These are phyloP conservation scores for Pseudognaphalium luteoalbum DNA, from an alignment of 129 eudicot genomes.

Conservation along the genomic window DNA sequence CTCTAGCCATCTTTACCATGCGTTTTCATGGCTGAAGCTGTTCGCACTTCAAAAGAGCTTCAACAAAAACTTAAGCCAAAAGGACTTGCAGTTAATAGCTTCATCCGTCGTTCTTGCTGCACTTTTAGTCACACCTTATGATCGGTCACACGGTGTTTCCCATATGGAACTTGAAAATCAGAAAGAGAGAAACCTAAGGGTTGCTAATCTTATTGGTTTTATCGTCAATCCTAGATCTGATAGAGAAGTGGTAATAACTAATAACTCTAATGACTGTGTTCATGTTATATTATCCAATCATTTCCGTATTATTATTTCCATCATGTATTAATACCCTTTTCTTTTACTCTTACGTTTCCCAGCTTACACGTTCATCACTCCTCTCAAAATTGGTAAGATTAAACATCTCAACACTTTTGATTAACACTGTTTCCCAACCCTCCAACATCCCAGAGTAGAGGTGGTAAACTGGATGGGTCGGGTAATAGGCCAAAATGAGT, in stretches of 20 bases:
- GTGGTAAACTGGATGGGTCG: too few relatives aligned
- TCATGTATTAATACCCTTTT: too few relatives aligned
- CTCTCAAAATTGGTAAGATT: neutral
- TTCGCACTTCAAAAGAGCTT: neutral
- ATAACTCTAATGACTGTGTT: slow-evolving; percentile 29
- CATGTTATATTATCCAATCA: neutral
- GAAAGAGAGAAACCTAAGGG: slow-evolving; percentile 52
- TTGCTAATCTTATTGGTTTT: slow-evolving; percentile 69
- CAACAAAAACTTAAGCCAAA: neutral
- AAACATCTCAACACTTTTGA: neutral
- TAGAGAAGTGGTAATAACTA: slow-evolving; percentile 66
- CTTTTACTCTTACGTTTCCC: neutral
- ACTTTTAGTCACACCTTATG: slow-evolving; percentile 45
- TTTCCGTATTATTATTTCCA: neutral
- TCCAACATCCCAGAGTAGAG: too few relatives aligned
- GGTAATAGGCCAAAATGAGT: too few relatives aligned
- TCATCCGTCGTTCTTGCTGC: neutral
- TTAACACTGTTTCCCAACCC: too few relatives aligned
- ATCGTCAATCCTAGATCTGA: slow-evolving; percentile 54
- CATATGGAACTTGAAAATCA: slow-evolving; percentile 72
- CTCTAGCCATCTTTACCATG: neutral
- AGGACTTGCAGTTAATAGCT: neutral
- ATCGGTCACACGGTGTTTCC: slow-evolving; percentile 46
- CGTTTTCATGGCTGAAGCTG: neutral
- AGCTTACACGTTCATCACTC: neutral